phyloP scores from a whole-genome alignment of 2,329 filamentous ascomycete species.

The Fusarium metavorans region DNA sequence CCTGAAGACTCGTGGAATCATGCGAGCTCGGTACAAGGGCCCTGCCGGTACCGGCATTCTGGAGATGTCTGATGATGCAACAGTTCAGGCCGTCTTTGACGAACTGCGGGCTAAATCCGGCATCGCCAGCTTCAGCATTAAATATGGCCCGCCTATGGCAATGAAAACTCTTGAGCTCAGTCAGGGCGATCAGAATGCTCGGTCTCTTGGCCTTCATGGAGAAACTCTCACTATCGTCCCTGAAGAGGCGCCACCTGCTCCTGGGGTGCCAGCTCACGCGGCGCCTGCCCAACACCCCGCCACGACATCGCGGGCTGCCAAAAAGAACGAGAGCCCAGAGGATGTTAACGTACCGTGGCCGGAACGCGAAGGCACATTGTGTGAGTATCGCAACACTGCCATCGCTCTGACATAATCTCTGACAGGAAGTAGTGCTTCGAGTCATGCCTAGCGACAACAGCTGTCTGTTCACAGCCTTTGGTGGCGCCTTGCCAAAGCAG shows the following conservation, averaged over 20 bases:
- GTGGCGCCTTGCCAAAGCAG: slow-evolving; percentile 77
- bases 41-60: slow-evolving; percentile 80
- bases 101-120: slow-evolving; percentile 74
- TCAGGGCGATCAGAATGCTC: slow-evolving; percentile 60
- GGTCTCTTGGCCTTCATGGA: slow-evolving; percentile 60
- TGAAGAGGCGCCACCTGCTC: slow-evolving; percentile 45
- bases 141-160: slow-evolving; percentile 80
- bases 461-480: slow-evolving; percentile 92
- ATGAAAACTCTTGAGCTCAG: slow-evolving; percentile 75
- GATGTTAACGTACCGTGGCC: slow-evolving; percentile 61
- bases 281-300: slow-evolving; percentile 6
- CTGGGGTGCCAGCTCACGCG: slow-evolving; percentile 13
- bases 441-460: slow-evolving; percentile 98
- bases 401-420: neutral
- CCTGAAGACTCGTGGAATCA: slow-evolving; percentile 47
- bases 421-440: slow-evolving; percentile 72
- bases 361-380: slow-evolving; percentile 62
- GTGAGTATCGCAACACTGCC: slow-evolving; percentile 48
- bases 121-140: slow-evolving; percentile 77
- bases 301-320: slow-evolving; percentile 4
- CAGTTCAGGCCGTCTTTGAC: slow-evolving; percentile 69
- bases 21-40: slow-evolving; percentile 81
- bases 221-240: slow-evolving; percentile 65
- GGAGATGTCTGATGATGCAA: slow-evolving; percentile 75
- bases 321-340: slow-evolving; percentile 38